phyloP scores from a whole-genome alignment of 2,329 filamentous ascomycete genomes.

The Aureobasidium lini region DNA sequence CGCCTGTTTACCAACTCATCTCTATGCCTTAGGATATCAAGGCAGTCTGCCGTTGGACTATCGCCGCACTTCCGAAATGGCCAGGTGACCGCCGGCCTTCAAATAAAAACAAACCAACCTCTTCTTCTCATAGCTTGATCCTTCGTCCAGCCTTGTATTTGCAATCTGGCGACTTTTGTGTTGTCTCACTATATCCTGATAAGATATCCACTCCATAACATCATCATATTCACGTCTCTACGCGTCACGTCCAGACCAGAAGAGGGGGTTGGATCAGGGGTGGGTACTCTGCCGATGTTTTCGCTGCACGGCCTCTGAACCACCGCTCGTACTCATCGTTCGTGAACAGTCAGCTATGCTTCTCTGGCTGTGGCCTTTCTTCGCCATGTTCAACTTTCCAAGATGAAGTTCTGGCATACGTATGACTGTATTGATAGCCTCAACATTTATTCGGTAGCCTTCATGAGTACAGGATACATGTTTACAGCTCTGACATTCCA shows the following conservation, averaged over 20 bases:
- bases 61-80: neutral
- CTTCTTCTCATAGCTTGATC: neutral
- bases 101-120: slow-evolving; percentile 9
- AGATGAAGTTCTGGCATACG: too few relatives aligned
- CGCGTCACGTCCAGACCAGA: neutral
- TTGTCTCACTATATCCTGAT: slow-evolving; percentile 5
- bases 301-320: neutral
- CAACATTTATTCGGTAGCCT: too few relatives aligned
- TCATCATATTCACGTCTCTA: neutral
- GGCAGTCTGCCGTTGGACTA: slow-evolving; percentile 1
- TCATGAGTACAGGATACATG: too few relatives aligned
- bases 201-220: neutral
- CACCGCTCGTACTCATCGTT: neutral
- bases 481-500: too few relatives aligned
- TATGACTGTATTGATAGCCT: too few relatives aligned
- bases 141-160: neutral
- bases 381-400: too few relatives aligned
- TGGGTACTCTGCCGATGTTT: neutral
- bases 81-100: slow-evolving; percentile 5
- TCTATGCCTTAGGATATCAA: neutral
- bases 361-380: too few relatives aligned
- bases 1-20: neutral
- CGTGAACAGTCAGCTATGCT: too few relatives aligned
- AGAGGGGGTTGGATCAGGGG: neutral
- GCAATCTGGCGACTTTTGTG: neutral